Conservation (phyloP, 768 basidiomycete species). For the Saitozyma sp. region DNA sequence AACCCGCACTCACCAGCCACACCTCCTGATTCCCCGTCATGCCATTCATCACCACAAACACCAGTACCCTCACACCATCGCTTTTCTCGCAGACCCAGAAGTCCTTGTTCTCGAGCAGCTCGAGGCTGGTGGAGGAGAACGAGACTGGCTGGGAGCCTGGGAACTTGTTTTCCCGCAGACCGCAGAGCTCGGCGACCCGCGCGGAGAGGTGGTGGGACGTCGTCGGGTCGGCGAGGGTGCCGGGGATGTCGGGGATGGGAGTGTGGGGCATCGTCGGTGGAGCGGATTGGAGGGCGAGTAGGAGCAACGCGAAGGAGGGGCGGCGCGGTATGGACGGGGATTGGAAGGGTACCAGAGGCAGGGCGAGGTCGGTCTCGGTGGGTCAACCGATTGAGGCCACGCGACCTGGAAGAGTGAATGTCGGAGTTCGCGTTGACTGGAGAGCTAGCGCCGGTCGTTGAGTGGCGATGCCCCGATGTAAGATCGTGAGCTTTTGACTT, state of each 20-base stretch:
- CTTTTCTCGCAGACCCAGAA: conserved; percentile 99
- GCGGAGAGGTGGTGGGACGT: conserved; percentile 29
- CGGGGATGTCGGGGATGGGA: conserved; percentile 46
- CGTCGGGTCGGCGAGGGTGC: conserved; percentile 27
- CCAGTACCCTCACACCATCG: conserved; percentile 86
- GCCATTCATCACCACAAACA: conserved; percentile 69
- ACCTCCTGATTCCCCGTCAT: conserved; percentile 59
- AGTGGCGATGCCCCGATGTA: too few species aligned
- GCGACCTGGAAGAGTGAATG: too few species aligned
- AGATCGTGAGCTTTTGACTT: too few species aligned
- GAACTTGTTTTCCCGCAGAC: conserved; percentile 56
- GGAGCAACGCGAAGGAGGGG: too few species aligned
- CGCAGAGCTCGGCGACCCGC: conserved; percentile 35
- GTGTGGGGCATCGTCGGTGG: conserved; percentile 11
- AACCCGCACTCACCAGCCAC: conserved; percentile 66
- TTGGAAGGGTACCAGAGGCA: too few species aligned
- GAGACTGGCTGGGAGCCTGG: conserved; percentile 96
- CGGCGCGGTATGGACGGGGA: too few species aligned
- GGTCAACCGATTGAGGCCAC: too few species aligned
- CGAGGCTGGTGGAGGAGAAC: conserved; percentile 70
- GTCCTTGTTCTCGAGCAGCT: conserved; percentile 76
- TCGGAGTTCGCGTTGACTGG: too few species aligned
- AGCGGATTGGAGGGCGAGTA: neutral
- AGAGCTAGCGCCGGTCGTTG: too few species aligned
- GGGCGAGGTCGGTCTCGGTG: too few species aligned